A percentile compares a stretch with the other conserved stretches of the same genome.
phyloP scores from a whole-genome alignment of 2,329 filamentous ascomycete genomes.

The Talaromyces islandicus region DNA sequence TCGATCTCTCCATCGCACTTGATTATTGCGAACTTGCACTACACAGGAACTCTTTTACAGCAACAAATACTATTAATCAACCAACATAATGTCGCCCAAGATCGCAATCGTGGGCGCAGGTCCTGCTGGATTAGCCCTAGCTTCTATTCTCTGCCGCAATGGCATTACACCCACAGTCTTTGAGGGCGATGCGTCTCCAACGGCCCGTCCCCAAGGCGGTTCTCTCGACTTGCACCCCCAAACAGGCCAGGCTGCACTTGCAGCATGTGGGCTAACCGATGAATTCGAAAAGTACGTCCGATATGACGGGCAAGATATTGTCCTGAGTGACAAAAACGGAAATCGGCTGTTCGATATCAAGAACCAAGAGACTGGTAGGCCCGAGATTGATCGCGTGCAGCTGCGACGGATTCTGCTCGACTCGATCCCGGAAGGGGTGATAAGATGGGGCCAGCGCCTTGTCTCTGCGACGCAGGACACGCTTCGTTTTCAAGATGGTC shows the following conservation, averaged over 20 bases:
- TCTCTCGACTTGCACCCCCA: conserved; percentile 22
- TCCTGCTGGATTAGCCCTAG: conserved; percentile 13
- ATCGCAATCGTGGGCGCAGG: conserved; percentile 18
- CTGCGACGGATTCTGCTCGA: conserved; percentile 20
- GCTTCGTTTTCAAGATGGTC: conserved; percentile 3
- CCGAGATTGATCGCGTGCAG: conserved; percentile 21
- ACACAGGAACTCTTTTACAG: background rate
- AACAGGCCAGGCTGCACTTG: conserved; percentile 19
- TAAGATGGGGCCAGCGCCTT: conserved; percentile 22
- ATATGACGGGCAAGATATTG: conserved; percentile 14
- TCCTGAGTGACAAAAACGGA: conserved; percentile 15
- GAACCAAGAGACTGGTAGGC: conserved; percentile 11
- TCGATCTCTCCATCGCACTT: background rate
- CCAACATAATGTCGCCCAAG: conserved; percentile 4
- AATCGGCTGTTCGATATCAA: conserved; percentile 11
- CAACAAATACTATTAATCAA: background rate
- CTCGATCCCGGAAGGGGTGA: conserved; percentile 16
- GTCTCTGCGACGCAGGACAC: conserved; percentile 13
- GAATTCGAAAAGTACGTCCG: conserved; percentile 20
- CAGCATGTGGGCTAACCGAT: conserved; percentile 18
- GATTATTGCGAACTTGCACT: background rate
- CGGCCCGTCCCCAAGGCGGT: conserved; percentile 19
- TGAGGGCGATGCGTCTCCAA: conserved; percentile 24
- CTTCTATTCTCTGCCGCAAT: conserved; percentile 11
- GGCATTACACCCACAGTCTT: conserved; percentile 16